Base-by-base conservation (phyloP, 495 filamentous ascomycete genomes). In the Penicillium longicatenatum region DNA sequence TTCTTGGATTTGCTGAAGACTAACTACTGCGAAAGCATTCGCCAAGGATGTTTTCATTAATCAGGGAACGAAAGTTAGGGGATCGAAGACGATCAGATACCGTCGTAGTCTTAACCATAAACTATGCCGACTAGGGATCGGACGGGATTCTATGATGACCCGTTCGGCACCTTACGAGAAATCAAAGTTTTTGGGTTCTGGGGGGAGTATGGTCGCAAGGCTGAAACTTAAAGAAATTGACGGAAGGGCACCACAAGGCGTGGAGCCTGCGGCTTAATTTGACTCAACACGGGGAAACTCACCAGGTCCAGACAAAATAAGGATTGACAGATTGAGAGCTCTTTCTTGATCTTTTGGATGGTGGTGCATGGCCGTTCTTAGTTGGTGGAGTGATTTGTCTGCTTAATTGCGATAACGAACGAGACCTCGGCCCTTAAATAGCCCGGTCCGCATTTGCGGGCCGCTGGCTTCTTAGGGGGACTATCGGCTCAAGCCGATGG, bases 71-170 rank as follows among this genome's bases (percentile, higher is more conserved):
- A 86, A 86, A 86, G 83, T 86, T 86, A 86, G 82, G 79, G 82
- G 82, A 86, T 86, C 80, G 82, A 86, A 86, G 82, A 86, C 82
- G 81, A 86, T 85, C 79, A 86, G 83, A 86, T 86, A 86, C 82
- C 82, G 82, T 86, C 80, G 82, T 86, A 86, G 84, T 86, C 82
- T 86, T 87, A 86, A 86, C 82, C 80, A 85, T 86, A 85, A 86
- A 85, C 82, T 84, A 86, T 85, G 81, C 82, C 82, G 79, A 85
- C 82, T 85, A 86, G 82, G 81, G 82, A 86, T 87, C 80, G 82
- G 82, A 79, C 79, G 82, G 80, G 81, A 84, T 85, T 81, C 75
- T 79, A 83, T 84, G 76, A 82, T 86, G 82, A 85, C 82, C 80
- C 79, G 78, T 80, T 86, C 82, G 80, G 81, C 79, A 85, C 81